phyloP scores from a whole-genome alignment of 495 filamentous ascomycete genomes.

The Penicillium turbatum region DNA sequence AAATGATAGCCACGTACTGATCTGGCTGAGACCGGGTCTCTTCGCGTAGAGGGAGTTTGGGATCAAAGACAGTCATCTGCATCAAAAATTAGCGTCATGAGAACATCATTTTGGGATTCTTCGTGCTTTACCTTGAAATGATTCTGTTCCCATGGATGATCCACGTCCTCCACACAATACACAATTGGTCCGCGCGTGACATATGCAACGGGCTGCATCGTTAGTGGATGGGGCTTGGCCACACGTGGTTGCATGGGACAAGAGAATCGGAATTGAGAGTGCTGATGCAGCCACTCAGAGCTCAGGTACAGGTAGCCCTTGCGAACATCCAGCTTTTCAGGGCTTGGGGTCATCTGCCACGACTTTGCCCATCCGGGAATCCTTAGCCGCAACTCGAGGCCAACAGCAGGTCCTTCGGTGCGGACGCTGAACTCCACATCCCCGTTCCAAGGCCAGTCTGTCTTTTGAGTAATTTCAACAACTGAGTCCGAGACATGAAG shows the following conservation, averaged over 20 bases:
- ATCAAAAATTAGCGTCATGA: neutral
- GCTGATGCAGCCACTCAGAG: slow-evolving; percentile 28
- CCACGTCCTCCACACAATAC: slow-evolving; percentile 55
- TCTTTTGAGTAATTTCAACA: slow-evolving; percentile 43
- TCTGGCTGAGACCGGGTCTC: slow-evolving; percentile 18
- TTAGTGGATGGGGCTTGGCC: slow-evolving; percentile 48
- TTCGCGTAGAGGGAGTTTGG: slow-evolving; percentile 16
- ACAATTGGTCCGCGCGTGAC: slow-evolving; percentile 53
- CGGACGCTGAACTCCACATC: slow-evolving; percentile 40
- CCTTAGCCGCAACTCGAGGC: slow-evolving; percentile 39
- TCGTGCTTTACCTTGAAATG: slow-evolving; percentile 49
- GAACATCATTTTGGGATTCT: neutral
- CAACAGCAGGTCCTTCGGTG: slow-evolving; percentile 20
- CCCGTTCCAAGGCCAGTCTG: slow-evolving; percentile 54
- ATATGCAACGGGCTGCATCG: slow-evolving; percentile 46
- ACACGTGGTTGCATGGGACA: slow-evolving; percentile 45
- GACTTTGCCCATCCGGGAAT: slow-evolving; percentile 49
- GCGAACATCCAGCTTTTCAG: slow-evolving; percentile 19
- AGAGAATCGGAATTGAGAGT: slow-evolving; percentile 31
- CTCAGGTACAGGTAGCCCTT: slow-evolving; percentile 48
- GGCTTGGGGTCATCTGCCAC: slow-evolving; percentile 33
- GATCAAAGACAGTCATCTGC: slow-evolving; percentile 22
- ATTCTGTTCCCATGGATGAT: slow-evolving; percentile 54
- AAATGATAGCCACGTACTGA: slow-evolving; percentile 30
- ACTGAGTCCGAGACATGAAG: slow-evolving; percentile 33